Percentiles rank a stretch among this genome's conserved stretches.
Evolutionary conservation across 2,329 filamentous ascomycete species (phyloP).

Genomic region (Coniochaeta sp.): DNA sequence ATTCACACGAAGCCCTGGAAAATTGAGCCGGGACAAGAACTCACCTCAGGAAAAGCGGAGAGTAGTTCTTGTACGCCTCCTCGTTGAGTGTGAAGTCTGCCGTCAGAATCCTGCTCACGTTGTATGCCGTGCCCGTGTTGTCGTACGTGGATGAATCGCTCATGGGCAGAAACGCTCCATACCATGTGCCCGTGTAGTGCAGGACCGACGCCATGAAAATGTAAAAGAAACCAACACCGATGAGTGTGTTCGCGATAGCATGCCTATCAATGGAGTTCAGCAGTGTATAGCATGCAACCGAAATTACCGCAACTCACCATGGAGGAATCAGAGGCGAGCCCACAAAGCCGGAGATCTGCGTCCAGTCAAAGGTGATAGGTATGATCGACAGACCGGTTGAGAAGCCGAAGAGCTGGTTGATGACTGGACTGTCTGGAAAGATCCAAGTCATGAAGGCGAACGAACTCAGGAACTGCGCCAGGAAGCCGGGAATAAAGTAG

Average conservation of each 20-base stretch:
- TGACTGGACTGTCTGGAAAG: conserved; percentile 55
- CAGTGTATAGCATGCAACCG: neutral
- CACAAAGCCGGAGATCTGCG: conserved; percentile 61
- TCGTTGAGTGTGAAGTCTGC: conserved; percentile 54
- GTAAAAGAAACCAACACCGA: conserved; percentile 60
- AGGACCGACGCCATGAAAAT: conserved; percentile 50
- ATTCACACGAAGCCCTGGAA: neutral
- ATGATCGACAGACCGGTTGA: conserved; percentile 59
- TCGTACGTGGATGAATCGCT: conserved; percentile 65
- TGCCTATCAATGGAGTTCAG: conserved; percentile 33
- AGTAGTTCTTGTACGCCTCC: conserved; percentile 58
- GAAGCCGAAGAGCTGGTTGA: conserved; percentile 70
- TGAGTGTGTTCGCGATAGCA: conserved; percentile 64
- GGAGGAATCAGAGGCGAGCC: conserved; percentile 63
- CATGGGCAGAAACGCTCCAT: conserved; percentile 57
- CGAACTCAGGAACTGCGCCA: conserved; percentile 61
- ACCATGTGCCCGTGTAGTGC: conserved; percentile 62
- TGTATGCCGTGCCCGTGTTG: conserved; percentile 57
- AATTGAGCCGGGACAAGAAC: neutral
- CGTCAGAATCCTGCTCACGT: conserved; percentile 56
- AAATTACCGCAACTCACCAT: conserved; percentile 37
- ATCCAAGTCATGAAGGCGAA: conserved; percentile 70
- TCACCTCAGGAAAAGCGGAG: conserved; percentile 56
- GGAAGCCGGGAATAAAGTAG: conserved; percentile 62
- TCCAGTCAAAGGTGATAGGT: conserved; percentile 72